Conservation (phyloP, 805 yeast genomes). For the Starmerella roubikii region DNA sequence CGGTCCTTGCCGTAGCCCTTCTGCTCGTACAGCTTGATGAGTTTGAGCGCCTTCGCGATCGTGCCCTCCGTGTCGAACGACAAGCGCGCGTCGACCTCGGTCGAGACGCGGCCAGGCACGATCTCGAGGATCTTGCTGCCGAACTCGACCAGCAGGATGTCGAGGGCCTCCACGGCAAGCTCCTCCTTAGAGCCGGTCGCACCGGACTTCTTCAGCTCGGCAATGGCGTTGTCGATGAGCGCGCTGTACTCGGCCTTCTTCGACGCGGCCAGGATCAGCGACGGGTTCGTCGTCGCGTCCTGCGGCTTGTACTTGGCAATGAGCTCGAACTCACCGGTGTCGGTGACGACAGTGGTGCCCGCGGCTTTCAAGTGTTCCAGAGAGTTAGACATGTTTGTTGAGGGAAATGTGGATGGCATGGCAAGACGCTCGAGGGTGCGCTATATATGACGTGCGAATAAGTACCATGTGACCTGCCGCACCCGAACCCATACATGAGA, state of each 20-base stretch:
- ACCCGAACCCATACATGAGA: no score
- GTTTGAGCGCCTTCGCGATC: conserved; percentile 79
- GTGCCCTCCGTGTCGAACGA: conserved; percentile 93
- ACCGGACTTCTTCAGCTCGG: conserved; percentile 49
- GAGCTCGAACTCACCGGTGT: conserved; percentile 95
- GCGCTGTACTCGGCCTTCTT: conserved; percentile 79
- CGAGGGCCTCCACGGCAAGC: conserved; percentile 73
- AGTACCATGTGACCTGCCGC: no score
- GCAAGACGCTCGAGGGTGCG: no score
- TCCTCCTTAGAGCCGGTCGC: conserved; percentile 29
- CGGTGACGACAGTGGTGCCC: conserved; percentile 95
- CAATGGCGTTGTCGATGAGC: conserved; percentile 82
- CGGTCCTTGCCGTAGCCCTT: conserved; percentile 81
- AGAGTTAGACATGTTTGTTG: conserved; percentile 37
- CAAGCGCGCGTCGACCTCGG: conserved; percentile 97
- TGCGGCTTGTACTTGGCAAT: conserved; percentile 97
- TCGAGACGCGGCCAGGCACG: conserved; percentile 98
- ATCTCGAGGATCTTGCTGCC: conserved; percentile 85
- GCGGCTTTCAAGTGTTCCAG: conserved; percentile 86
- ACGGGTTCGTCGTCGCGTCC: conserved; percentile 98
- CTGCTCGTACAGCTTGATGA: conserved; percentile 74
- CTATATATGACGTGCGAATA: no score
- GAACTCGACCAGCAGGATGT: conserved; percentile 85
- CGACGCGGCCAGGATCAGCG: conserved; percentile 90
- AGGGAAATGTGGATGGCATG: not conserved